phyloP scores from a whole-genome alignment of 371 early-diverging fungal genomes.

The Smittium culicis region DNA sequence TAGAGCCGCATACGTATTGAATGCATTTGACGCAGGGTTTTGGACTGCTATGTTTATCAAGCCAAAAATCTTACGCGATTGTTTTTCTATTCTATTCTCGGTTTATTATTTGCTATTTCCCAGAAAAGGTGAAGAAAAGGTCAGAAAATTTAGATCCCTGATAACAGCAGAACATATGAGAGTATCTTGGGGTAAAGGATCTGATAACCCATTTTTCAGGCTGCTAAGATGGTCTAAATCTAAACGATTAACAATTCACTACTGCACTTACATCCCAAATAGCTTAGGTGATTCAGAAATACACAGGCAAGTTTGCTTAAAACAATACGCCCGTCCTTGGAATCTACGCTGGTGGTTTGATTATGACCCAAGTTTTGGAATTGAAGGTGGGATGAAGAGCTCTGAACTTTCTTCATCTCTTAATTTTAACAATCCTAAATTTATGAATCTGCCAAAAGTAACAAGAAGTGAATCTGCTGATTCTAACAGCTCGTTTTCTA shows the following conservation, averaged over 20 bases:
- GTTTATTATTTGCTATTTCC: conserved; percentile 74
- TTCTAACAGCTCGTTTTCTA: conserved; percentile 16
- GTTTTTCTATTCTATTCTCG: conserved; percentile 59
- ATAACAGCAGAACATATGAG: conserved; percentile 81
- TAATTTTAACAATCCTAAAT: neutral
- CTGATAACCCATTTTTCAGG: conserved; percentile 47
- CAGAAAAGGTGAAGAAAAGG: conserved; percentile 72
- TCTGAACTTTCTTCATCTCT: conserved; percentile 32
- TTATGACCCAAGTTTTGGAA: conserved; percentile 3
- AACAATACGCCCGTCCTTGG: neutral
- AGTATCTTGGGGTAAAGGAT: conserved; percentile 74
- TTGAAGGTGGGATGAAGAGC: neutral
- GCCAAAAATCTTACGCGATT: conserved; percentile 58
- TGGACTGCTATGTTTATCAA: conserved; percentile 75
- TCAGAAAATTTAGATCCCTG: conserved; percentile 56
- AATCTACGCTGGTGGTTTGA: conserved; percentile 1
- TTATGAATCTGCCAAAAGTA: conserved; percentile 20
- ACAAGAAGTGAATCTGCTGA: conserved; percentile 17
- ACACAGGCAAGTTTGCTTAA: neutral
- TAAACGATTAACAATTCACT: conserved; percentile 39
- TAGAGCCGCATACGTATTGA: conserved; percentile 81
- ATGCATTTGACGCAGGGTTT: conserved; percentile 89
- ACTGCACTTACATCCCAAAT: conserved; percentile 31
- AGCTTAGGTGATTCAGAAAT: conserved; percentile 7
- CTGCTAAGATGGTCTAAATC: conserved; percentile 36